Evolutionary conservation across 192 early-diverging fungal genomes (phyloP), one percentile per base, ranked within the genome.

Genomic region (Physocladia obscura): DNA sequence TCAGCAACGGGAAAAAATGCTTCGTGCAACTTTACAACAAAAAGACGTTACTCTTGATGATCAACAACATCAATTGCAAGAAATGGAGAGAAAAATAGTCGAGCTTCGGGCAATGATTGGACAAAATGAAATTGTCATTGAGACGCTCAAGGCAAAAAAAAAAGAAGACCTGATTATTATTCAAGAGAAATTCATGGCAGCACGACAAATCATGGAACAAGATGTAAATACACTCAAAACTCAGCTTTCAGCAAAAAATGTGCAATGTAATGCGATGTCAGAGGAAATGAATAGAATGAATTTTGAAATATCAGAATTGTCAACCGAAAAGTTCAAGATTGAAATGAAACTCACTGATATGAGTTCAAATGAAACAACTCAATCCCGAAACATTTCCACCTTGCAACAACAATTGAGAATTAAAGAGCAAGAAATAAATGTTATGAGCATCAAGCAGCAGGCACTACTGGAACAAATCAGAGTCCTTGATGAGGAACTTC

Each of bases 101-200:
- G 57, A 68, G 13, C 64, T 77, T 1, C 59, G 74, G 21, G 39
- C 55, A 3, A 54, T 70, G 27, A 29, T 79, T 22, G 34, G 58
- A 31, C 30, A 71, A 19, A 69, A 80, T 11, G 49, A 48, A 37
- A 21, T 65, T 15, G 64, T 76, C 31, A 51, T 64, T 39, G 79
- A 81, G 39, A 62, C 49, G 3, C 54, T 76, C 49, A 79, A 80
- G 60, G 21, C 29, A 35, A 79, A 75, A 57, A 80, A 80, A 51
- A 76, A 79, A 57, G 83, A 81, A 29, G 83, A 84, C 49, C 30
- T 84, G 22, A 64, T 79, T 5, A 71, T 74, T 13, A 48, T 84
- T 30, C 81, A 84, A 37, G 83, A 84, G n/a, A 81, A 81, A 56
- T 80, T 77, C 58, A 19, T 57, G 24, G 69, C 67, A 6, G 80